Evolutionary conservation across 2,329 filamentous ascomycete genomes (phyloP).

Genomic region (Seiridium unicorne): DNA sequence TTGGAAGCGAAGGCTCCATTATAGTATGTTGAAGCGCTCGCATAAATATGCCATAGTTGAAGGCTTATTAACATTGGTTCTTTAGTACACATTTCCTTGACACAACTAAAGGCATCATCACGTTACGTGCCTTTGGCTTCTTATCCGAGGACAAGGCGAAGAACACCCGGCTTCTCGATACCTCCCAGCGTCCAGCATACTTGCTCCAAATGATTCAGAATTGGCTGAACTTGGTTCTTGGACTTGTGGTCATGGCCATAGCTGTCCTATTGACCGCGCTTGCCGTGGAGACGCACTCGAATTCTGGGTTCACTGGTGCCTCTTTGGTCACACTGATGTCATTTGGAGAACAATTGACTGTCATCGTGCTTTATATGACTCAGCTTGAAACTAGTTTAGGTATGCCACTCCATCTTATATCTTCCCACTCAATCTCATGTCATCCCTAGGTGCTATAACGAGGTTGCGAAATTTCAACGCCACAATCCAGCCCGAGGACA

Average conservation of each 20-base stretch:
- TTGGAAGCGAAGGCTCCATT: constrained; percentile 49
- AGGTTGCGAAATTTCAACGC: constrained; percentile 24
- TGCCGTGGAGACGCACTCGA: constrained; percentile 19
- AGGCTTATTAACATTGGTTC: constrained; percentile 1
- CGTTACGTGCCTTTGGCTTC: constrained; percentile 51
- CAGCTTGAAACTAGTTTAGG: constrained; percentile 4
- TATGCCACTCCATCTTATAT: constrained; percentile 20
- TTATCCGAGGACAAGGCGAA: constrained; percentile 35
- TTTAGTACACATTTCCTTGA: constrained; percentile 42
- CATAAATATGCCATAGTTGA: neutral
- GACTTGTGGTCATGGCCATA: constrained; percentile 19
- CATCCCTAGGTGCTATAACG: constrained; percentile 25
- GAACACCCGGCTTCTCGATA: constrained; percentile 42
- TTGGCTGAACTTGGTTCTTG: constrained; percentile 20
- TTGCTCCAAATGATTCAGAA: constrained; percentile 47
- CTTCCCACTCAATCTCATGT: constrained; percentile 11
- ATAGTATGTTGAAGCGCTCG: constrained; percentile 31
- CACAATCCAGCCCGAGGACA: constrained; percentile 19
- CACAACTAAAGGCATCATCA: constrained; percentile 43
- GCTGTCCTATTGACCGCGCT: constrained; percentile 20
- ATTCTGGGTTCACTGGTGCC: constrained; percentile 23
- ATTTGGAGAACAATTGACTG: constrained; percentile 24
- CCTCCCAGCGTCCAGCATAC: constrained; percentile 50
- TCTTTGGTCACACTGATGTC: constrained; percentile 29
- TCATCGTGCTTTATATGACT: constrained; percentile 16